Base-by-base conservation (phyloP, 495 filamentous ascomycete genomes). In the Tricharina praecox region DNA sequence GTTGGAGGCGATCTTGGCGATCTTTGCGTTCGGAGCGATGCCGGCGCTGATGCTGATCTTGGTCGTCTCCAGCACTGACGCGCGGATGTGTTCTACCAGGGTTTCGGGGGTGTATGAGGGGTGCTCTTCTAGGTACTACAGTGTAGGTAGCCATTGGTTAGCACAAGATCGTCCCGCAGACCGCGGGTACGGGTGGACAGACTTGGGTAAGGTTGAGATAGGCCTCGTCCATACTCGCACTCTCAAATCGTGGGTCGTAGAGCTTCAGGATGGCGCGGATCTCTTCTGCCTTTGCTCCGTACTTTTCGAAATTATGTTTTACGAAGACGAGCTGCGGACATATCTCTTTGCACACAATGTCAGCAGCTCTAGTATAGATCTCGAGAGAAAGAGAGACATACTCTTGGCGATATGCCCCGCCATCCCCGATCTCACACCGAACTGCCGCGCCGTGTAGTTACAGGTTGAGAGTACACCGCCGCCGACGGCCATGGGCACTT, bases 1-100 rank as follows among this genome's bases (percentile, higher is more conserved):
- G 56, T 99, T 96, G 15, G 84, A 92, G 43, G 77, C 78, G 23
- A 99, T 93, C 64, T 97, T 99, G 16, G 92, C 88, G 3, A 99
- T 68, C 56, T 48, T 88, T 1, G 86, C 78, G 62, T 96, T 99
- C 2, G 85, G 77, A 0, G 82, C 92, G 48, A 99, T 93, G 7
- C 90, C 90, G 0, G 92, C 90, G 9, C 87, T 95, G 13, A 99
- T 77, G 15, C 86, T 93, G 37, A 99, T 79, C 28, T 79, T 76
- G 0, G 84, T 81, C 50, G 75, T 76, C 49, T 85, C 76, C 28
- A 81, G 67, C 3, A 99, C 75, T 55, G 90, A 75, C 0, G 68
- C 68, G 2, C 90, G 76, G 67, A 96, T 76, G 51, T 82, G 74
- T 20, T 72, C 63, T 3, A 94, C 82, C 1, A 68, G 79, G 18